Percentiles rank a stretch among this genome's conserved stretches.
Conservation (phyloP, 768 basidiomycete species). For the Cyclocybe cylindracea region DNA sequence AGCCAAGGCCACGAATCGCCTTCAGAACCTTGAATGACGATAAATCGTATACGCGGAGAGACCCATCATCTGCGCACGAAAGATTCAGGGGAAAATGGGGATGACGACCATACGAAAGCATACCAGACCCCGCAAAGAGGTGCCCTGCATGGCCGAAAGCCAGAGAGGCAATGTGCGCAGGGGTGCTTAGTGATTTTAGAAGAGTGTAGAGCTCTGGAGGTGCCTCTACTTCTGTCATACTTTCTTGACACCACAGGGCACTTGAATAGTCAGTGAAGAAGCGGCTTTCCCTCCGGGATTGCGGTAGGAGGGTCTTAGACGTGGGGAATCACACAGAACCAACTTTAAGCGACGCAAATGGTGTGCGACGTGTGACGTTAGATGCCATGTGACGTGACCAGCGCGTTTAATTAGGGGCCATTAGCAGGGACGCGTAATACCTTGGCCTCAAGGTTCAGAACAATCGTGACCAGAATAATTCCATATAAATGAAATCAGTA, state of each 20-base stretch:
- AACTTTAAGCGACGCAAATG: no score
- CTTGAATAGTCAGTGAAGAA: no score
- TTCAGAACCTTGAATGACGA: slow-evolving; percentile 61
- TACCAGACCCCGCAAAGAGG: slow-evolving; percentile 67
- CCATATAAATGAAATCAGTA: no score
- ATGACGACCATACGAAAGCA: slow-evolving; percentile 4
- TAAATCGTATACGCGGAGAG: slow-evolving; percentile 63
- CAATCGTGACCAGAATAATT: no score
- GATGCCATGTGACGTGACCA: no score
- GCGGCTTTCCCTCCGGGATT: no score
- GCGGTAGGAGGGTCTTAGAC: no score
- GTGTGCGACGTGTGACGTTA: no score
- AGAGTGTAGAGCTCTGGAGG: slow-evolving; percentile 13
- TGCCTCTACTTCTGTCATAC: slow-evolving; percentile 3
- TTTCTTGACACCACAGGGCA: background rate
- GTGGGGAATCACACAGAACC: no score
- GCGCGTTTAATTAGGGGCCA: no score
- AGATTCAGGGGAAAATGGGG: background rate
- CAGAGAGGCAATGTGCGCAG: slow-evolving; percentile 48
- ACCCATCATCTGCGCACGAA: slow-evolving; percentile 60
- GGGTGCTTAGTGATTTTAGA: slow-evolving; percentile 19
- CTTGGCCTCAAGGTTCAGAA: no score
- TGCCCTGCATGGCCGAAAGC: slow-evolving; percentile 47
- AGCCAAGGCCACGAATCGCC: slow-evolving; percentile 57
- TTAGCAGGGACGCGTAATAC: no score